A percentile compares a stretch with the other conserved stretches of the same genome.
Evolutionary conservation across 2,329 filamentous ascomycete species (phyloP).

Genomic region (Fusarium nygamai): DNA sequence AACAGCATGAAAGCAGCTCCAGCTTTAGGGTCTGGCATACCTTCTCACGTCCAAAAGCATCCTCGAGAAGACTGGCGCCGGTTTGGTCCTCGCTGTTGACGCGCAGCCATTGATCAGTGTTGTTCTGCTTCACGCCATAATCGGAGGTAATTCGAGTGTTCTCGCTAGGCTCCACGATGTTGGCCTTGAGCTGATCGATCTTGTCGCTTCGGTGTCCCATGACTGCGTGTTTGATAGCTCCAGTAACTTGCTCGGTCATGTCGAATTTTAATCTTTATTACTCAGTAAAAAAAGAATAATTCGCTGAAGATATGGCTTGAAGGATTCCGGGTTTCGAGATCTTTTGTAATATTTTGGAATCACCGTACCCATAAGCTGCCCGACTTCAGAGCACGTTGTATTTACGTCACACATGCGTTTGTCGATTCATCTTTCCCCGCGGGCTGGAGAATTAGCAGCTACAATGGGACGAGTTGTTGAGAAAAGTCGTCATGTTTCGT

Average conservation of each 20-base stretch:
- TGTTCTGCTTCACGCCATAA: slow-evolving; percentile 76
- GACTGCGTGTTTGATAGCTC: slow-evolving; percentile 52
- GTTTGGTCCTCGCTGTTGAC: slow-evolving; percentile 69
- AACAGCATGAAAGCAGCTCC: not conserved
- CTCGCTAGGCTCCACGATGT: slow-evolving; percentile 67
- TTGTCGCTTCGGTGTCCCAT: slow-evolving; percentile 62
- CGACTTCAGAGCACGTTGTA: not conserved
- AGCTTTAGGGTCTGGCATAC: slow-evolving; percentile 49
- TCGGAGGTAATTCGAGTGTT: slow-evolving; percentile 77
- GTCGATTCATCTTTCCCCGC: not conserved
- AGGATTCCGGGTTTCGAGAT: accelerated
- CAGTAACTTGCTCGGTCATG: slow-evolving; percentile 42
- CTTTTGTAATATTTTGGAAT: not conserved
- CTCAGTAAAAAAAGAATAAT: not conserved
- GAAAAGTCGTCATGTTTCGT: slow-evolving; percentile 21
- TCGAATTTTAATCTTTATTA: not conserved
- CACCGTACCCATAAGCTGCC: not conserved
- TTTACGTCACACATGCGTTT: slow-evolving; percentile 39
- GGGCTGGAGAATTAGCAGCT: not conserved
- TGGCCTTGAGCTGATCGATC: slow-evolving; percentile 66
- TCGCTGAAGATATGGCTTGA: accelerated
- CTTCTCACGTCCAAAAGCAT: slow-evolving; percentile 78
- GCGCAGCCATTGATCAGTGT: slow-evolving; percentile 82
- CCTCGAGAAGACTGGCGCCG: slow-evolving; percentile 77
- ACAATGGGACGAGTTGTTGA: not conserved